phyloP scores from a whole-genome alignment of 1,139 yeast genomes.

The Blastobotrys elegans region DNA sequence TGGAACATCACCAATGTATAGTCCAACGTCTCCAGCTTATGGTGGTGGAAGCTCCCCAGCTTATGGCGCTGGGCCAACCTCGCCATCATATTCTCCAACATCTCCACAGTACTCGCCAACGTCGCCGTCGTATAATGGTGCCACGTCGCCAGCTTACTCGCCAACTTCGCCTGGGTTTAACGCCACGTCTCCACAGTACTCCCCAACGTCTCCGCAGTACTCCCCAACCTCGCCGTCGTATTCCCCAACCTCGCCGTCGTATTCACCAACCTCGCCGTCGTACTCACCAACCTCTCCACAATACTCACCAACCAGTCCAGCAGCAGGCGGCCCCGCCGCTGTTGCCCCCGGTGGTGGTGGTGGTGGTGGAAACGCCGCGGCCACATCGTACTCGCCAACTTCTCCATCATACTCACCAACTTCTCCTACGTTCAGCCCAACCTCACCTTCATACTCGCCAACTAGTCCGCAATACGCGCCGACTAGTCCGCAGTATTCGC shows the following conservation, averaged over 20 bases:
- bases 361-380: constrained; percentile 16
- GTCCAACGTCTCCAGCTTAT: constrained; percentile 60
- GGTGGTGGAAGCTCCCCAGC: constrained; percentile 70
- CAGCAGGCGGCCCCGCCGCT: constrained; percentile 46
- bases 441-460: constrained; percentile 43
- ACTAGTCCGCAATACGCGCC: constrained; percentile 63
- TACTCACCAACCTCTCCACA: constrained; percentile 62
- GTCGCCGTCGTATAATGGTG: constrained; percentile 56
- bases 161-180: constrained; percentile 66
- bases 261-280: constrained; percentile 24
- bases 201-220: constrained; percentile 64
- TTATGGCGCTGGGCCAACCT: constrained; percentile 69
- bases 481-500: constrained; percentile 25
- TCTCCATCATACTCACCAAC: constrained; percentile 55
- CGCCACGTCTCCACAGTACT: constrained; percentile 57
- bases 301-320: constrained; percentile 45
- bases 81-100: constrained; percentile 70
- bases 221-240: constrained; percentile 66
- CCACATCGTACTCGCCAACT: constrained; percentile 60
- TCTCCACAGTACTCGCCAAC: constrained; percentile 73
- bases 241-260: constrained; percentile 38
- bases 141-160: constrained; percentile 64
- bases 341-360: constrained; percentile 46
- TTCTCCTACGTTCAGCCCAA: constrained; percentile 11
- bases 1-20: constrained; percentile 55